phyloP scores from a whole-genome alignment of 805 yeast species.

The Danielia oregonensis region DNA sequence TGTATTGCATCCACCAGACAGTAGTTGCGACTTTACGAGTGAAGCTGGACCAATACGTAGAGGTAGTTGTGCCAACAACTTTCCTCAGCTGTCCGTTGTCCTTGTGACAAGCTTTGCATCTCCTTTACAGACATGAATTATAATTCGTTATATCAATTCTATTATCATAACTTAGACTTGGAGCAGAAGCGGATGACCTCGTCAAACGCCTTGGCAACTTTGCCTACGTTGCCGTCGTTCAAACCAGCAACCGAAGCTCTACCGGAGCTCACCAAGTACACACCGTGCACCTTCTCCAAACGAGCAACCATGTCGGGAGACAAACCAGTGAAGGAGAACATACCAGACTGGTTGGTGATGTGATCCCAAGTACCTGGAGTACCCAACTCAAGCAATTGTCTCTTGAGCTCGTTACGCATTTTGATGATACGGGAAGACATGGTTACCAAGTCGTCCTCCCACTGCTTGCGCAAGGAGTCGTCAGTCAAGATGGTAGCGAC shows the following conservation, averaged over 20 bases:
- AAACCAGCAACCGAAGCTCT: slow-evolving; percentile 94
- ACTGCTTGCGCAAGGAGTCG: slow-evolving; percentile 65
- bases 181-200: slow-evolving; percentile 53
- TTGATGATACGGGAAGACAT: slow-evolving; percentile 81
- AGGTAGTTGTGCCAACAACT: too few relatives aligned
- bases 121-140: background rate
- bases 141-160: too few relatives aligned
- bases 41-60: too few relatives aligned
- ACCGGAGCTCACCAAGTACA: slow-evolving; percentile 79
- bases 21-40: too few relatives aligned
- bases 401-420: slow-evolving; percentile 72
- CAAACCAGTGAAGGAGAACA: slow-evolving; percentile 95
- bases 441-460: slow-evolving; percentile 79
- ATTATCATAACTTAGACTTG: slow-evolving; percentile 15
- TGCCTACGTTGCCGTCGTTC: slow-evolving; percentile 70
- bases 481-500: slow-evolving; percentile 71
- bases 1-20: too few relatives aligned
- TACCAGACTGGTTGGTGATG: slow-evolving; percentile 86
- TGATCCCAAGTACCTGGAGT: slow-evolving; percentile 96
- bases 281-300: slow-evolving; percentile 72
- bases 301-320: slow-evolving; percentile 69
- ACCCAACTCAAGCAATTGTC: slow-evolving; percentile 50
- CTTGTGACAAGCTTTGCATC: background rate
- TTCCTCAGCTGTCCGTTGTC: background rate
- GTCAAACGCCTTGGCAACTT: slow-evolving; percentile 79